A percentile compares a stretch with the other conserved stretches of the same genome.
phyloP scores from a whole-genome alignment of 1,284 basidiomycete genomes.

The Austroboletus novae-zelandiae region DNA sequence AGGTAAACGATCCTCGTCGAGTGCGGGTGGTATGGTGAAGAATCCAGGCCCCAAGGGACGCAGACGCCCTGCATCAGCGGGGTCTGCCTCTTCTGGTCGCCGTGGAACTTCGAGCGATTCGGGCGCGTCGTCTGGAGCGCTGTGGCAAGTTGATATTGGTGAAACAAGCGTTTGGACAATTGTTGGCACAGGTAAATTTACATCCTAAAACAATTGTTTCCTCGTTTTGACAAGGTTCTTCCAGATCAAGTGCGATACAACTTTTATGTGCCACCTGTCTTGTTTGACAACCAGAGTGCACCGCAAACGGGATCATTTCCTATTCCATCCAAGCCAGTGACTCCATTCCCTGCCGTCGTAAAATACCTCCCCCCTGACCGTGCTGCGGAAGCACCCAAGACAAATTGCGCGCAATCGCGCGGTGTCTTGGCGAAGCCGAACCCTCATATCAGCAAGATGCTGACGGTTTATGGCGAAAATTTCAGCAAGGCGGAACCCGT shows the following conservation, averaged over 20 bases:
- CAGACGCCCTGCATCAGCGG: slow-evolving; percentile 70
- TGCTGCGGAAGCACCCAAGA: slow-evolving; percentile 69
- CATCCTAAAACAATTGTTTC: slow-evolving; percentile 16
- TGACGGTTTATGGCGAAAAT: slow-evolving; percentile 88
- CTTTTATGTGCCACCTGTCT: slow-evolving; percentile 85
- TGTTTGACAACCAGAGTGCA: slow-evolving; percentile 73
- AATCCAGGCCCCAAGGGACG: slow-evolving; percentile 59
- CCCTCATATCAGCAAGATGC: slow-evolving; percentile 69
- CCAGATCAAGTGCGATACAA: slow-evolving; percentile 85
- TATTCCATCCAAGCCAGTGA: slow-evolving; percentile 77
- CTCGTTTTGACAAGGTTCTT: slow-evolving; percentile 14
- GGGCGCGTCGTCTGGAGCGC: slow-evolving; percentile 69
- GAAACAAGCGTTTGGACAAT: slow-evolving; percentile 94
- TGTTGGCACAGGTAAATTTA: slow-evolving; percentile 71
- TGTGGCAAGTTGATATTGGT: slow-evolving; percentile 85
- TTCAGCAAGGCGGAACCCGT: slow-evolving; percentile 78
- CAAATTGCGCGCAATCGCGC: slow-evolving; percentile 60
- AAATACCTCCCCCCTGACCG: slow-evolving; percentile 86
- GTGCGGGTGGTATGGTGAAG: slow-evolving; percentile 64
- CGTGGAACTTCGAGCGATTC: slow-evolving; percentile 63
- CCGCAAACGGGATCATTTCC: slow-evolving; percentile 66
- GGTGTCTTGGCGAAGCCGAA: slow-evolving; percentile 70
- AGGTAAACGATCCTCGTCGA: slow-evolving; percentile 70
- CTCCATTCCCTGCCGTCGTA: slow-evolving; percentile 81
- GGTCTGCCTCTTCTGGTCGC: slow-evolving; percentile 63